Evolutionary conservation across 768 basidiomycete species (phyloP).

Genomic region (Hygrocybe coccinea): DNA sequence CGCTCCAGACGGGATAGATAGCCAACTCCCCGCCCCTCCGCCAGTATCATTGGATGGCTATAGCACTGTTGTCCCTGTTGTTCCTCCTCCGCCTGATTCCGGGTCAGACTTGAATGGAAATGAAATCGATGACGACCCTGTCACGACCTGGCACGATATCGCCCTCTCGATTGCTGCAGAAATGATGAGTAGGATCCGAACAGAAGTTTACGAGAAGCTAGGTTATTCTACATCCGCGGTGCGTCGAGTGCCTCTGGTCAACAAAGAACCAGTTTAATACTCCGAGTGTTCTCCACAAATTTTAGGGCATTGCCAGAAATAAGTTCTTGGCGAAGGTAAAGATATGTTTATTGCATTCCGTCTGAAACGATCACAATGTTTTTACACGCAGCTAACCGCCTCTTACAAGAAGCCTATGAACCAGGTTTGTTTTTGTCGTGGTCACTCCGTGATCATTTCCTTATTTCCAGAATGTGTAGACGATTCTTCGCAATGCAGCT

Average conservation of each 20-base stretch:
- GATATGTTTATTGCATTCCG: background rate
- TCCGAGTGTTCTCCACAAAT: background rate
- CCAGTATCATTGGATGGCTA: slow-evolving; percentile 54
- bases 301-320: slow-evolving; percentile 83
- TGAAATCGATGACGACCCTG: slow-evolving; percentile 27
- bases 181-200: slow-evolving; percentile 71
- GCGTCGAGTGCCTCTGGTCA: slow-evolving; percentile 29
- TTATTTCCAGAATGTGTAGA: slow-evolving; percentile 42
- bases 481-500: slow-evolving; percentile 73
- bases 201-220: slow-evolving; percentile 60
- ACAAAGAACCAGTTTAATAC: background rate
- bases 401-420: slow-evolving; percentile 89
- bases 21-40: slow-evolving; percentile 69
- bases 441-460: background rate
- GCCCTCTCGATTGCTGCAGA: slow-evolving; percentile 86
- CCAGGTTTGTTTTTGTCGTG: slow-evolving; percentile 48
- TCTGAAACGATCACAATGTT: slow-evolving; percentile 5
- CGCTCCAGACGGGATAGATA: slow-evolving; percentile 68
- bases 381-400: slow-evolving; percentile 62
- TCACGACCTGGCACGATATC: slow-evolving; percentile 84
- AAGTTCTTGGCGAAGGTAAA: slow-evolving; percentile 93
- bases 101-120: slow-evolving; percentile 13
- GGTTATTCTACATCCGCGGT: slow-evolving; percentile 96
- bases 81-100: slow-evolving; percentile 28
- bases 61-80: slow-evolving; percentile 59